Conservation (phyloP, 2,329 filamentous ascomycete genomes). For the Aspergillus carbonarius region DNA sequence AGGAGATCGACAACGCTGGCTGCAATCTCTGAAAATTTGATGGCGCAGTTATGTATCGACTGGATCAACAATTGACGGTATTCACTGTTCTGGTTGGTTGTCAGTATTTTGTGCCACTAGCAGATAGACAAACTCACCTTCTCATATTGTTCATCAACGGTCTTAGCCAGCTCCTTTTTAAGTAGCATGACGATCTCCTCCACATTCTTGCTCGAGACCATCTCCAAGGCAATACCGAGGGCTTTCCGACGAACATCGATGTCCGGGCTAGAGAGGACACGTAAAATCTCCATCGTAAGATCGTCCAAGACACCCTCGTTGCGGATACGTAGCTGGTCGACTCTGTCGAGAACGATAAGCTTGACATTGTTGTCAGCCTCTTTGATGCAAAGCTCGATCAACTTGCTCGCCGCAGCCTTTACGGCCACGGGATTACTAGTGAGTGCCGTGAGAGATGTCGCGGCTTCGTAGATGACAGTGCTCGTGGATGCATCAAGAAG, state of each 20-base stretch:
- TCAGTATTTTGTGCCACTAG: slow-evolving; percentile 20
- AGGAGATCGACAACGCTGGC: slow-evolving; percentile 93
- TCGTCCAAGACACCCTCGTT: slow-evolving; percentile 93
- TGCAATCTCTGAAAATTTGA: slow-evolving; percentile 98
- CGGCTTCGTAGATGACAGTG: slow-evolving; percentile 96
- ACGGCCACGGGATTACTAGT: slow-evolving; percentile 97
- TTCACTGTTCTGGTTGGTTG: slow-evolving; percentile 66
- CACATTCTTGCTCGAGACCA: slow-evolving; percentile 98
- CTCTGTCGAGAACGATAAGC: slow-evolving; percentile 92
- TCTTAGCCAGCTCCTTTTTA: slow-evolving; percentile 97
- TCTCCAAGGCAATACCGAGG: slow-evolving; percentile 84
- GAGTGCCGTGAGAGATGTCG: slow-evolving; percentile 87
- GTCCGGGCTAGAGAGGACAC: slow-evolving; percentile 91
- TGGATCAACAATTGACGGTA: slow-evolving; percentile 95
- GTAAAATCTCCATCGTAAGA: slow-evolving; percentile 92
- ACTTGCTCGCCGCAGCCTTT: slow-evolving; percentile 92
- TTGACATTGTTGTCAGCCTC: slow-evolving; percentile 99
- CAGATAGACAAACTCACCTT: slow-evolving; percentile 54
- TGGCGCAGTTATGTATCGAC: slow-evolving; percentile 96
- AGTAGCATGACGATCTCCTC: slow-evolving; percentile 94
- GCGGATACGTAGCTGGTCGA: slow-evolving; percentile 80
- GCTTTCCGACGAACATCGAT: slow-evolving; percentile 94
- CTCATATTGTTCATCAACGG: slow-evolving; percentile 97
- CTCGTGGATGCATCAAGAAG: slow-evolving; percentile 88
- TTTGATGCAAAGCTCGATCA: slow-evolving; percentile 95